These are phyloP conservation scores for Fusarium redolens DNA, from an alignment of 2,329 filamentous ascomycete species.

Conservation along the genomic window DNA sequence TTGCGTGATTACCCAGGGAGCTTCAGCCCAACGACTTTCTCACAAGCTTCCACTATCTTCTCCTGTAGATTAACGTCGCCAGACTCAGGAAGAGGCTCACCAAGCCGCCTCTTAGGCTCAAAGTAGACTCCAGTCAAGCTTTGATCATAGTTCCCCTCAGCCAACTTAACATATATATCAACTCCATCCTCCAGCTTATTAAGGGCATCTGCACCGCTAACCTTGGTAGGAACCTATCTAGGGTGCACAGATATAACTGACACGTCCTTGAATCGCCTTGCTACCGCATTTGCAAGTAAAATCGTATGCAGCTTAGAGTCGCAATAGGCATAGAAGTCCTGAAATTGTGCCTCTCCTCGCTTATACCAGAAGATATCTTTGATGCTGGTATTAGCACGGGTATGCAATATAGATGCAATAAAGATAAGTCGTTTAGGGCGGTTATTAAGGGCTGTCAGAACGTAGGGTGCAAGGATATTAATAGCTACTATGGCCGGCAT, in stretches of 20 bases:
- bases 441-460: too few species aligned
- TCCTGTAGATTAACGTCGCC: too few species aligned
- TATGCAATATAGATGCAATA: slow-evolving; percentile 34
- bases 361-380: slow-evolving; percentile 38
- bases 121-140: slow-evolving; percentile 33
- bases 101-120: slow-evolving; percentile 25
- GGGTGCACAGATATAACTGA: slow-evolving; percentile 38
- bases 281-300: slow-evolving; percentile 36
- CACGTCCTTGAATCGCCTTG: slow-evolving; percentile 26
- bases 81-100: too few species aligned
- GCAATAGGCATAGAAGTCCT: slow-evolving; percentile 38
- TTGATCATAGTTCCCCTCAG: slow-evolving; percentile 35
- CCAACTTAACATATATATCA: slow-evolving; percentile 37
- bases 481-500: too few species aligned
- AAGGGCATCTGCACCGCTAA: slow-evolving; percentile 15
- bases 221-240: slow-evolving; percentile 39
- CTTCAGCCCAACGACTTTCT: too few species aligned
- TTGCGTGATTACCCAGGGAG: too few species aligned
- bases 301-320: slow-evolving; percentile 38
- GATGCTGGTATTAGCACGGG: slow-evolving; percentile 20
- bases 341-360: slow-evolving; percentile 26
- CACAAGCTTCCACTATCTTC: too few species aligned
- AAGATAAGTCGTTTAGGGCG: slow-evolving; percentile 36
- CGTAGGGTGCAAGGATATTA: not conserved
- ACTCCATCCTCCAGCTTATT: slow-evolving; percentile 39